Evolutionary conservation across 495 filamentous ascomycete species (phyloP).

Genomic region (Neurospora africana): DNA sequence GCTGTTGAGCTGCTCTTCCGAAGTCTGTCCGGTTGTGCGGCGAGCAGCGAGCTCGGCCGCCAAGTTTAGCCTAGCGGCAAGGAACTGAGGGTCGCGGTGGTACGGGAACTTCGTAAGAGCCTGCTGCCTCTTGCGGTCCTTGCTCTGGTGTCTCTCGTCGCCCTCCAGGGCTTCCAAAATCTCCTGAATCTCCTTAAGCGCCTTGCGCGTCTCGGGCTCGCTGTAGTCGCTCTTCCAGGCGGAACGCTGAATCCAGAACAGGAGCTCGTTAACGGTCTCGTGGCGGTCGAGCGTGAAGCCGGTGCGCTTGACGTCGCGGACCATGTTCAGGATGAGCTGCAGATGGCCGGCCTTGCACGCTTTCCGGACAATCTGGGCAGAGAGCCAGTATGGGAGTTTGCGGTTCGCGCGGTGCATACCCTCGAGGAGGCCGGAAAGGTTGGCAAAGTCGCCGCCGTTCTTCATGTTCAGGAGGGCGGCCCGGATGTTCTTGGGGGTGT

Average conservation of each 20-base stretch:
- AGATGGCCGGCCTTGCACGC: conserved; percentile 30
- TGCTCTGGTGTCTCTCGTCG: conserved; percentile 26
- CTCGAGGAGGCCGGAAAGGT: conserved; percentile 46
- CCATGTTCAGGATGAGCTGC: conserved; percentile 42
- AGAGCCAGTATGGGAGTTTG: conserved; percentile 16
- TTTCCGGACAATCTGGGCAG: conserved; percentile 32
- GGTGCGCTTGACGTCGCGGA: conserved; percentile 36
- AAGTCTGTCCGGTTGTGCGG: conserved; percentile 8
- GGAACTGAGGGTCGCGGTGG: conserved; percentile 28
- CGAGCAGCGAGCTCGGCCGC: conserved; percentile 22
- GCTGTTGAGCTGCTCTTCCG: neutral
- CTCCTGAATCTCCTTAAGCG: conserved; percentile 37
- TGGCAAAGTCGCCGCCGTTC: conserved; percentile 46
- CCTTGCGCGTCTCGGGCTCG: conserved; percentile 19
- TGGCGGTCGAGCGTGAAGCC: conserved; percentile 36
- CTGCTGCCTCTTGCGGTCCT: neutral
- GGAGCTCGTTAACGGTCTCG: conserved; percentile 34
- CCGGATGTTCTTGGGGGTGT: conserved; percentile 24
- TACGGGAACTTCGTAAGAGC: conserved; percentile 10
- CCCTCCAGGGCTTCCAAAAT: conserved; percentile 43
- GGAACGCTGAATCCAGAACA: conserved; percentile 39
- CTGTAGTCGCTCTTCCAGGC: conserved; percentile 36
- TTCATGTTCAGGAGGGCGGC: conserved; percentile 41
- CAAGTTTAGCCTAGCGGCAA: conserved; percentile 29
- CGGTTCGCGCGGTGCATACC: conserved; percentile 41